Conservation (phyloP, 2,329 filamentous ascomycete genomes). For the Dothideomycetes sp. region DNA sequence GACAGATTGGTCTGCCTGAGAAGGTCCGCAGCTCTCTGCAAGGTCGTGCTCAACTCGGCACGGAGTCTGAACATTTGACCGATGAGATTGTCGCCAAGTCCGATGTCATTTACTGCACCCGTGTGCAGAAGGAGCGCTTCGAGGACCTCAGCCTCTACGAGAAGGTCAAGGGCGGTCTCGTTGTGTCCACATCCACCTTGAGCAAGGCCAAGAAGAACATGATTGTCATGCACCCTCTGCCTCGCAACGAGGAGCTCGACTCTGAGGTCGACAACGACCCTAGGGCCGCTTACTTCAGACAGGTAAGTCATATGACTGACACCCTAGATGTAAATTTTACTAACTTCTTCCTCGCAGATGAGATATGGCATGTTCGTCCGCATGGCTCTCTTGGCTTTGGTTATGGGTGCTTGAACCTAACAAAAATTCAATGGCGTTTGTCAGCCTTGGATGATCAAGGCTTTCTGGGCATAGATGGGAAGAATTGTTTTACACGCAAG, state of each 20-base stretch:
- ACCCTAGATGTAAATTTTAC: slow-evolving; percentile 20
- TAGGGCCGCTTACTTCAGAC: slow-evolving; percentile 94
- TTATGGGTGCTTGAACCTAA: slow-evolving; percentile 54
- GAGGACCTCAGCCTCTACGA: slow-evolving; percentile 73
- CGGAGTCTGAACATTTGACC: slow-evolving; percentile 69
- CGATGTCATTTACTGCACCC: slow-evolving; percentile 93
- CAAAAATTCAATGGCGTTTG: slow-evolving; percentile 6
- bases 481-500: not conserved
- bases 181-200: slow-evolving; percentile 82
- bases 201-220: slow-evolving; percentile 87
- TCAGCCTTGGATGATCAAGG: no score
- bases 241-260: slow-evolving; percentile 83
- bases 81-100: slow-evolving; percentile 76
- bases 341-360: slow-evolving; percentile 62
- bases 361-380: slow-evolving; percentile 94
- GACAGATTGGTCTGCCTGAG: slow-evolving; percentile 64
- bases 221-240: slow-evolving; percentile 91
- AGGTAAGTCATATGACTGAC: slow-evolving; percentile 55
- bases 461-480: no score
- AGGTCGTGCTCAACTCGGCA: slow-evolving; percentile 64
- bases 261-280: slow-evolving; percentile 98
- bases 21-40: slow-evolving; percentile 65
- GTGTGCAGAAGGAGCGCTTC: slow-evolving; percentile 95
- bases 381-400: slow-evolving; percentile 91
- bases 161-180: slow-evolving; percentile 74